Evolutionary conservation across 306 rosid genomes (phyloP).

Genomic region (Prunus salicina): DNA sequence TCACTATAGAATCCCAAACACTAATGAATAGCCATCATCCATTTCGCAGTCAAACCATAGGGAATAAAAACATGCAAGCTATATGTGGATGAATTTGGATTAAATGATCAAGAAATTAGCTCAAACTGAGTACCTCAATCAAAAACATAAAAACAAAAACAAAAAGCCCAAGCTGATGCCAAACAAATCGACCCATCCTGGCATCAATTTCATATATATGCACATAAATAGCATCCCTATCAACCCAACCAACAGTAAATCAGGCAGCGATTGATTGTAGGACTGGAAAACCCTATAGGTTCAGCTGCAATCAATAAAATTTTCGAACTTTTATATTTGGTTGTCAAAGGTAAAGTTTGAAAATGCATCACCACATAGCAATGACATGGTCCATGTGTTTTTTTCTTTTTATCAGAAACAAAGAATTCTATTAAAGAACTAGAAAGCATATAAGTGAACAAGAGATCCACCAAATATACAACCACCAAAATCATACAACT

Average conservation of each 20-base stretch:
- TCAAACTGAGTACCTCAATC: not conserved
- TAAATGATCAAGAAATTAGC: not conserved
- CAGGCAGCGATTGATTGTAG: not conserved
- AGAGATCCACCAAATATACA: too few relatives aligned
- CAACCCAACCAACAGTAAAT: not conserved
- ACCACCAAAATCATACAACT: too few relatives aligned
- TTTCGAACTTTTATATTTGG: not conserved
- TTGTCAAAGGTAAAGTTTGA: not conserved
- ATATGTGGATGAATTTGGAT: not conserved
- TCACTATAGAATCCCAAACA: not conserved
- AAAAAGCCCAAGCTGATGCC: not conserved
- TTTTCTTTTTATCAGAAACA: too few relatives aligned
- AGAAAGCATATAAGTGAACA: too few relatives aligned
- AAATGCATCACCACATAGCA: not conserved
- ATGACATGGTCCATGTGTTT: not conserved
- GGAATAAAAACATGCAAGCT: not conserved
- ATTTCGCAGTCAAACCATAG: not conserved
- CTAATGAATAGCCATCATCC: not conserved
- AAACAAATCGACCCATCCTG: not conserved
- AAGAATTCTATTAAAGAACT: too few relatives aligned
- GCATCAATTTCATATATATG: not conserved
- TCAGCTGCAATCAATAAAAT: not conserved
- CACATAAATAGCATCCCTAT: not conserved
- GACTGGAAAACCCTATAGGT: not conserved
- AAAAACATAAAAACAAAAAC: not conserved